Percentiles rank a stretch among this genome's conserved stretches.
phyloP scores from a whole-genome alignment of 75 land plant species.

The Pinus tabuliformis region DNA sequence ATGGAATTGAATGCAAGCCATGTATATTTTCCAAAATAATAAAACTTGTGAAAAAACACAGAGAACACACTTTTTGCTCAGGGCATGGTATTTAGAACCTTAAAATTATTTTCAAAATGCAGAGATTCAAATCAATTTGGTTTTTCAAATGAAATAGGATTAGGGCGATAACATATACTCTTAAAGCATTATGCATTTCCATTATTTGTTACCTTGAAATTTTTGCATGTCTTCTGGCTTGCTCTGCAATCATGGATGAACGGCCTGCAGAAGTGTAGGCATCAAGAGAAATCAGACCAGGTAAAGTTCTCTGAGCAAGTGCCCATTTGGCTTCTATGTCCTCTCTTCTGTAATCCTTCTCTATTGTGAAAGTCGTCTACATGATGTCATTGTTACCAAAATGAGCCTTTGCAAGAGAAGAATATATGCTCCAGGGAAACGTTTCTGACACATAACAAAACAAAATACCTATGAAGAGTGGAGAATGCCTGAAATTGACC shows the following conservation, averaged over 20 bases:
- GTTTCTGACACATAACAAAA: neutral
- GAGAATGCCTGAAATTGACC: constrained; percentile 23
- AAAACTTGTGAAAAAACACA: too few relatives aligned
- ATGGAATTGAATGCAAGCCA: too few relatives aligned
- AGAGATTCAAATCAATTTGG: too few relatives aligned
- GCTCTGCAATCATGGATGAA: too few relatives aligned
- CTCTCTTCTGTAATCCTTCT: too few relatives aligned
- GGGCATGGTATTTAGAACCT: too few relatives aligned
- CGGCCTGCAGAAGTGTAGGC: constrained; percentile 8
- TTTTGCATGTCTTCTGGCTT: too few relatives aligned
- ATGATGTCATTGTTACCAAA: neutral
- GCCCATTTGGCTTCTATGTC: too few relatives aligned
- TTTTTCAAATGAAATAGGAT: neutral
- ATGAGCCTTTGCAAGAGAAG: neutral
- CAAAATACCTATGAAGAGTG: neutral
- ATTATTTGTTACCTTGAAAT: too few relatives aligned
- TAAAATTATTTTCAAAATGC: too few relatives aligned
- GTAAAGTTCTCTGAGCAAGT: too few relatives aligned
- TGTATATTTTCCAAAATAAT: too few relatives aligned
- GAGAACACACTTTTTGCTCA: neutral
- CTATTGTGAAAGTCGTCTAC: neutral
- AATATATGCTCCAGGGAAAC: neutral
- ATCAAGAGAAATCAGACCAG: constrained; percentile 8
- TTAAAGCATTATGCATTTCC: neutral
- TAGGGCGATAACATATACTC: neutral